Evolutionary conservation across 169 alveolate genomes (phyloP), one percentile per base, ranked within the genome.

Genomic region (Miamiensis avidus): DNA sequence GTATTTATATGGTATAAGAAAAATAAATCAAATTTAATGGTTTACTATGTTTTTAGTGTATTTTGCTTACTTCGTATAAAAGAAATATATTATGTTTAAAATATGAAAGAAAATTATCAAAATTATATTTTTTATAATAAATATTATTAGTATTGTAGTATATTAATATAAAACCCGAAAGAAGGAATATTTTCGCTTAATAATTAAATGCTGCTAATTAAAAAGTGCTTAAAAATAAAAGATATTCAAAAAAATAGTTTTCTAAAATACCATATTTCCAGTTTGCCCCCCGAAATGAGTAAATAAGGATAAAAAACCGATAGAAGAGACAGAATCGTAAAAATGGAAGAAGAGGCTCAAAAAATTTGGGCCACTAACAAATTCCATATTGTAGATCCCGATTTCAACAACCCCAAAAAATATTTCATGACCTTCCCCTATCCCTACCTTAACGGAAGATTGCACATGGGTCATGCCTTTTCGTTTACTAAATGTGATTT

Each of bases 391-490:
- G 20, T 49, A 11, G 20, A 49, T 20, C 69, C 69, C 69, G 69
- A 49, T 49, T 49, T 49, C 69, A 49, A 49, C 69, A 49, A 49
- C 69, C 69, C 69, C 20, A 94, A 93, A 75, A 98, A 98, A 92
- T 98, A 93, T 94, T 96, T 98, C 88, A 93, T 97, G 73, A 98
- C 99, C 20, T 99, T 99, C 92, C 99, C 99, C 34, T 98, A 96
- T 89, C 99, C 99, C 0, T 99, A 99, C 86, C 98, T 99, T 99
- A 99, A 99, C 88, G 99, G 99, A 0, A 91, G 98, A 89, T 93
- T 99, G 83, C 99, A 99, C 88, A 93, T 99, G 77, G 99, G 99
- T 0, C 99, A 99, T 89, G 99, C 98, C 25, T 99, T 98, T 91
- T 97, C 99, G 0, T 90, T 98, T 85, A 96, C 99, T 29, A 98